phyloP scores from a whole-genome alignment of 495 filamentous ascomycete species.

The Xylaria acuta region DNA sequence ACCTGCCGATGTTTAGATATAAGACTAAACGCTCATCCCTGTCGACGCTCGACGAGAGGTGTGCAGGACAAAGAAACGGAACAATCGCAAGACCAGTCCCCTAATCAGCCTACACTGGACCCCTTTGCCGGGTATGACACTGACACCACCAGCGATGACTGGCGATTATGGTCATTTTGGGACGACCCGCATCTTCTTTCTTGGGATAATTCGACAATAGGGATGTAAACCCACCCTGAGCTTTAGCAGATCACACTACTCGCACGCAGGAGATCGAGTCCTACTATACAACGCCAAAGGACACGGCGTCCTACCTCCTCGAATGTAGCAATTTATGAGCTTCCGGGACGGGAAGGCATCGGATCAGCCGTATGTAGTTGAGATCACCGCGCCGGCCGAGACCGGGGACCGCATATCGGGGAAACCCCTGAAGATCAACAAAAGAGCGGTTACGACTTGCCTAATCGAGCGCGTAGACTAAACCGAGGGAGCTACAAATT shows the following conservation, averaged over 20 bases:
- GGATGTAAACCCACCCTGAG: not conserved
- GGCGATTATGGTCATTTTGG: constrained; percentile 22
- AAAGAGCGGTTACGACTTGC: not conserved
- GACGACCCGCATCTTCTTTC: constrained; percentile 20
- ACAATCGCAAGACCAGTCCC: not conserved
- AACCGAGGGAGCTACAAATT: not conserved
- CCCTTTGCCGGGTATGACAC: constrained; percentile 6
- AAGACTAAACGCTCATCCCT: not conserved
- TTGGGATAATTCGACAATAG: constrained; percentile 15
- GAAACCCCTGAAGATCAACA: not conserved
- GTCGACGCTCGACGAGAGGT: not conserved
- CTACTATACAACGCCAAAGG: not conserved
- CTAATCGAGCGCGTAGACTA: not conserved
- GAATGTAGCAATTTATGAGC: not conserved
- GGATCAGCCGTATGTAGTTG: not conserved
- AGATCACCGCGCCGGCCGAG: constrained; percentile 2
- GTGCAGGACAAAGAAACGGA: not conserved
- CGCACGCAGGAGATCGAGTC: not conserved
- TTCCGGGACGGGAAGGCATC: constrained; percentile 1
- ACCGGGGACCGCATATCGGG: not conserved
- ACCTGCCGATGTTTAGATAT: not conserved
- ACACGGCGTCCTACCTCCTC: not conserved
- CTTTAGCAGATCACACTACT: not conserved
- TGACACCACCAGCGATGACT: constrained; percentile 11
- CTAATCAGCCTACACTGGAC: not conserved